phyloP scores from a whole-genome alignment of 2,329 filamentous ascomycete genomes.

The Alternaria sp. region DNA sequence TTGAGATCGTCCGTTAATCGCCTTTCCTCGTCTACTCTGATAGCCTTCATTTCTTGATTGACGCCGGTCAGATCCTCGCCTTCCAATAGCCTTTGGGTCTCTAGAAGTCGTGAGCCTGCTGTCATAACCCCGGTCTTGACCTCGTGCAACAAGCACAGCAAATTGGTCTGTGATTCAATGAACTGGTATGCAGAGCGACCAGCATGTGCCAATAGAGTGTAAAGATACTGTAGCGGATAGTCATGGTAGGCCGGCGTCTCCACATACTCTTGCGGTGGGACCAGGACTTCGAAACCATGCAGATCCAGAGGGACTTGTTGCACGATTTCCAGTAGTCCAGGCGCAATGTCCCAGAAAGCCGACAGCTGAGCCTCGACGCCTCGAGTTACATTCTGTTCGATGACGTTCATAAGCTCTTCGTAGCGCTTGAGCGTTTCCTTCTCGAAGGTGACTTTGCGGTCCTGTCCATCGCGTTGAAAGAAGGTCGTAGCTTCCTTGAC shows the following conservation, averaged over 20 bases:
- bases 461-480: slow-evolving; percentile 79
- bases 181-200: slow-evolving; percentile 96
- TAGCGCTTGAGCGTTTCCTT: slow-evolving; percentile 76
- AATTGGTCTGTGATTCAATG: slow-evolving; percentile 91
- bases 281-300: slow-evolving; percentile 72
- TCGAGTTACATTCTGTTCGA: slow-evolving; percentile 84
- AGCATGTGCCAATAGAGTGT: slow-evolving; percentile 82
- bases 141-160: slow-evolving; percentile 89
- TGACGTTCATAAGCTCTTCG: slow-evolving; percentile 77
- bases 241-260: slow-evolving; percentile 85
- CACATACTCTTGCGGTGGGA: slow-evolving; percentile 78
- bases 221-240: slow-evolving; percentile 90
- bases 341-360: slow-evolving; percentile 98
- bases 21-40: slow-evolving; percentile 71
- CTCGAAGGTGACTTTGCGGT: slow-evolving; percentile 75
- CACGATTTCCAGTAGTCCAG: slow-evolving; percentile 77
- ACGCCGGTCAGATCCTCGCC: slow-evolving; percentile 53
- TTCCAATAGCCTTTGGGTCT: slow-evolving; percentile 65
- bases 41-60: slow-evolving; percentile 62
- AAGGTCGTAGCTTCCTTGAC: slow-evolving; percentile 80
- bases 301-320: slow-evolving; percentile 76
- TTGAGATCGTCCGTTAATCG: slow-evolving; percentile 85
- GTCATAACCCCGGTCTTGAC: slow-evolving; percentile 80
- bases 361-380: slow-evolving; percentile 92
- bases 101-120: slow-evolving; percentile 72